Evolutionary conservation across 2,329 filamentous ascomycete species (phyloP).

Genomic region (Aaosphaeria arxii): DNA sequence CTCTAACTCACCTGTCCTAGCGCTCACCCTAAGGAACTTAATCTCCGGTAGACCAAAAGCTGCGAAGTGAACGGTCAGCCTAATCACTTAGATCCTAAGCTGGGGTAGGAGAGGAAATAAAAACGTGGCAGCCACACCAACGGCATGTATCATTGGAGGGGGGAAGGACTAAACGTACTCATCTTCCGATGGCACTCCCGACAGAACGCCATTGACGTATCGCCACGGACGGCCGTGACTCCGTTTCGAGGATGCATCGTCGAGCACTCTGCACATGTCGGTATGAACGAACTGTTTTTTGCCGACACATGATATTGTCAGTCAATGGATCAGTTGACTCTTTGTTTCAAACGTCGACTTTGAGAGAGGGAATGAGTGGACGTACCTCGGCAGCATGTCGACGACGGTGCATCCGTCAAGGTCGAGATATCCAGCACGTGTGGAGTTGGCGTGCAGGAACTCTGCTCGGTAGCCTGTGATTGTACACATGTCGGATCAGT

Average conservation of each 20-base stretch:
- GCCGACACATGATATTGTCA: too few relatives aligned
- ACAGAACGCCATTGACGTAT: constrained; percentile 71
- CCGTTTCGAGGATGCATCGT: constrained; percentile 60
- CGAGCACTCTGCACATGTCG: constrained; percentile 75
- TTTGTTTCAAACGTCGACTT: too few relatives aligned
- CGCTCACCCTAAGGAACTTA: constrained; percentile 70
- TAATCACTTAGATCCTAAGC: background rate
- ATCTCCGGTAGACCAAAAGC: constrained; percentile 73
- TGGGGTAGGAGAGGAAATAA: too few relatives aligned
- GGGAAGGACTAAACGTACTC: constrained; percentile 42
- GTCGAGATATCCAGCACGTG: constrained; percentile 76
- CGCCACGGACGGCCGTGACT: constrained; percentile 70
- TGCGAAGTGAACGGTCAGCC: constrained; percentile 12
- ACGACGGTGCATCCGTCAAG: constrained; percentile 69
- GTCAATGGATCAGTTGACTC: too few relatives aligned
- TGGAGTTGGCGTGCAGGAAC: constrained; percentile 69
- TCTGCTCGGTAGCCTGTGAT: constrained; percentile 53
- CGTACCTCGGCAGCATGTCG: constrained; percentile 69
- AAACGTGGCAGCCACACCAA: constrained; percentile 2
- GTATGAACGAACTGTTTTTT: constrained; percentile 64
- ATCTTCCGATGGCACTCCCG: constrained; percentile 77
- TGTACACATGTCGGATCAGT: background rate
- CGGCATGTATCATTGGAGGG: background rate
- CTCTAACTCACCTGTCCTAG: constrained; percentile 36
- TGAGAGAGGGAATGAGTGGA: background rate